These are phyloP conservation scores for Coriolopsis trogii DNA, from an alignment of 1,284 basidiomycete species.

Conservation along the genomic window DNA sequence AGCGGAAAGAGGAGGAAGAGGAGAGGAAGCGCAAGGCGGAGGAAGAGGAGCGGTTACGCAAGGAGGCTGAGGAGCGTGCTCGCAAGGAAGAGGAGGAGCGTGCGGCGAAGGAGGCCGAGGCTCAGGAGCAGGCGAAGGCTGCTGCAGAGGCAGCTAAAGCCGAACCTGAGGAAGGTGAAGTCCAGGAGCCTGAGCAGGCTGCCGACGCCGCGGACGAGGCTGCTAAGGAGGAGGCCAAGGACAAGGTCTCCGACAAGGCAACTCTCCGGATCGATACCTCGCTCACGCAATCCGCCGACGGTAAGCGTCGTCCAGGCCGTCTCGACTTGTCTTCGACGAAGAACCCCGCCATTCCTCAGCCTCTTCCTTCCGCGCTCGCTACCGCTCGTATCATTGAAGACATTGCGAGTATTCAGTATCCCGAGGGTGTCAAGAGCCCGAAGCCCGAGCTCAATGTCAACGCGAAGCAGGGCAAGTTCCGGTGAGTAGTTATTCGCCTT, in stretches of 20 bases:
- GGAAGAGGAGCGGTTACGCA: slow-evolving; percentile 37
- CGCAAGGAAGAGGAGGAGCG: slow-evolving; percentile 31
- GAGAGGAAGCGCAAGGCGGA: slow-evolving; percentile 45
- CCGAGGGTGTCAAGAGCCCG: slow-evolving; percentile 84
- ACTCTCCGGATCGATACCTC: slow-evolving; percentile 64
- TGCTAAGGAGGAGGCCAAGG: slow-evolving; percentile 40
- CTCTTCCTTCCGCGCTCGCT: slow-evolving; percentile 69
- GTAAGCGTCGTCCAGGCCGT: slow-evolving; percentile 65
- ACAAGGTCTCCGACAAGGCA: slow-evolving; percentile 46
- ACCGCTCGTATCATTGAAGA: slow-evolving; percentile 85
- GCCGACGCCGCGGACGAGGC: slow-evolving; percentile 31
- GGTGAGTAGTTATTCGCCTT: slow-evolving; percentile 45
- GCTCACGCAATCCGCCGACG: slow-evolving; percentile 37
- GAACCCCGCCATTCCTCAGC: slow-evolving; percentile 43
- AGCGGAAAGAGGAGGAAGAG: slow-evolving; percentile 42
- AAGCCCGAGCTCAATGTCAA: slow-evolving; percentile 84
- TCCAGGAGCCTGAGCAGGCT: slow-evolving; percentile 41
- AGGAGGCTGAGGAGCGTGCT: slow-evolving; percentile 34
- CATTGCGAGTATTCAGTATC: slow-evolving; percentile 81
- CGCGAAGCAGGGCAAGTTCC: slow-evolving; percentile 89
- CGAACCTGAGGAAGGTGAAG: slow-evolving; percentile 41
- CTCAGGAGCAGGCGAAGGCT: slow-evolving; percentile 28
- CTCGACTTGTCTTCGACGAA: slow-evolving; percentile 65
- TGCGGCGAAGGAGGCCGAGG: slow-evolving; percentile 33
- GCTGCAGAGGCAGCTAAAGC: slow-evolving; percentile 36